These are phyloP conservation scores for Vitis riparia DNA, from an alignment of 164 flowering plant species.

Conservation along the genomic window DNA sequence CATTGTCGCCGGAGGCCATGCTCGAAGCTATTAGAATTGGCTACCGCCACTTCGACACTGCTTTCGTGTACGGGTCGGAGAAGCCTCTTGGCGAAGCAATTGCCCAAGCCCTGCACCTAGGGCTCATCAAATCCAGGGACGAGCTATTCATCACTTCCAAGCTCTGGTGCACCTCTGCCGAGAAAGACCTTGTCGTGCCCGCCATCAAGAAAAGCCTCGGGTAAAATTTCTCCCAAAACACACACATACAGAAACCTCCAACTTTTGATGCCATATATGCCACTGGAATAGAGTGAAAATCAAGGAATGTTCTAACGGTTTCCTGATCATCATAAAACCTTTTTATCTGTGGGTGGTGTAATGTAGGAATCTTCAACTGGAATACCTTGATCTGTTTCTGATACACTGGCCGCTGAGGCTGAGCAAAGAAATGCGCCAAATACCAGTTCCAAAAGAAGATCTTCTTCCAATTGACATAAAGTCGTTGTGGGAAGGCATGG, in stretches of 20 bases:
- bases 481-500: too few relatives aligned
- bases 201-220: slow-evolving; percentile 22
- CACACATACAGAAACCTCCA: not conserved
- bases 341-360: too few relatives aligned
- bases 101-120: slow-evolving; percentile 14
- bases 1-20: slow-evolving; percentile 25
- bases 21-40: slow-evolving; percentile 29
- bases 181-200: slow-evolving; percentile 28
- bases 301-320: too few relatives aligned
- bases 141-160: slow-evolving; percentile 42
- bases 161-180: slow-evolving; percentile 30
- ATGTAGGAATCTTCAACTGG: too few relatives aligned
- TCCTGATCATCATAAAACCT: too few relatives aligned
- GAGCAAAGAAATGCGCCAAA: too few relatives aligned
- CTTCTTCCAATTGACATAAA: not conserved
- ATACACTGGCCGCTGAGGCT: too few relatives aligned
- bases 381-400: too few relatives aligned
- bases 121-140: slow-evolving; percentile 25
- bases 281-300: too few relatives aligned
- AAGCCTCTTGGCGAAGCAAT: slow-evolving; percentile 31
- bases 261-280: not conserved
- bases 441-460: slow-evolving; percentile 10
- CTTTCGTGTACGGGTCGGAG: slow-evolving; percentile 26
- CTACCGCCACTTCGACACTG: slow-evolving; percentile 43
- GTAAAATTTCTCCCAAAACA: slow-evolving; percentile 10